phyloP scores from a whole-genome alignment of 768 basidiomycete genomes.

The Tricholoma bakamatsutake region DNA sequence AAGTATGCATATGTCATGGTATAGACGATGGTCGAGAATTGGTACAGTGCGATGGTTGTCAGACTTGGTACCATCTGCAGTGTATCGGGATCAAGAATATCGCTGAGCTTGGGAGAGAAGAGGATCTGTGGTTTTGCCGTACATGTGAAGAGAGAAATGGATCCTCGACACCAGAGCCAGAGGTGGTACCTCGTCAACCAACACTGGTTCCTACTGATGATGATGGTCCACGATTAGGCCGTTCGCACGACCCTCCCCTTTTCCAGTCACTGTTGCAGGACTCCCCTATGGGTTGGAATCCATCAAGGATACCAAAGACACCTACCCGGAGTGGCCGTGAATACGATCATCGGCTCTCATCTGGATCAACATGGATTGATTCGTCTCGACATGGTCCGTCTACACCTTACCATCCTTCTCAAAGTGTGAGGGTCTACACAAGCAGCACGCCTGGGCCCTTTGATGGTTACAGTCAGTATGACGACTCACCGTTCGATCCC shows the following conservation, averaged over 20 bases:
- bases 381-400: slow-evolving; percentile 48
- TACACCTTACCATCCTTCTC: slow-evolving; percentile 43
- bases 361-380: slow-evolving; percentile 39
- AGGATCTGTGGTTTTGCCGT: slow-evolving; percentile 76
- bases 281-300: slow-evolving; percentile 52
- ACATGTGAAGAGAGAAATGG: slow-evolving; percentile 42
- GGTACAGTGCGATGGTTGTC: slow-evolving; percentile 79
- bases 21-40: slow-evolving; percentile 67
- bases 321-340: slow-evolving; percentile 34
- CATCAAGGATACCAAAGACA: slow-evolving; percentile 38
- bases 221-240: slow-evolving; percentile 35
- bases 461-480: slow-evolving; percentile 27
- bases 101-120: slow-evolving; percentile 63
- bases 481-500: slow-evolving; percentile 67
- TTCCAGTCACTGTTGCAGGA: slow-evolving; percentile 50
- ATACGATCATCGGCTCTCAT: slow-evolving; percentile 23
- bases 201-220: slow-evolving; percentile 69
- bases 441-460: slow-evolving; percentile 30
- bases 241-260: slow-evolving; percentile 51
- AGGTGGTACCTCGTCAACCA: slow-evolving; percentile 38
- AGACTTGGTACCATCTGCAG: slow-evolving; percentile 75
- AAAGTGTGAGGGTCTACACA: slow-evolving; percentile 33
- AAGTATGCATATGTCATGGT: slow-evolving; percentile 62
- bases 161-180: slow-evolving; percentile 32
- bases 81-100: slow-evolving; percentile 70